These are phyloP conservation scores for Syncephalastrum monosporum DNA, from an alignment of 371 early-diverging fungal genomes.

Conservation along the genomic window DNA sequence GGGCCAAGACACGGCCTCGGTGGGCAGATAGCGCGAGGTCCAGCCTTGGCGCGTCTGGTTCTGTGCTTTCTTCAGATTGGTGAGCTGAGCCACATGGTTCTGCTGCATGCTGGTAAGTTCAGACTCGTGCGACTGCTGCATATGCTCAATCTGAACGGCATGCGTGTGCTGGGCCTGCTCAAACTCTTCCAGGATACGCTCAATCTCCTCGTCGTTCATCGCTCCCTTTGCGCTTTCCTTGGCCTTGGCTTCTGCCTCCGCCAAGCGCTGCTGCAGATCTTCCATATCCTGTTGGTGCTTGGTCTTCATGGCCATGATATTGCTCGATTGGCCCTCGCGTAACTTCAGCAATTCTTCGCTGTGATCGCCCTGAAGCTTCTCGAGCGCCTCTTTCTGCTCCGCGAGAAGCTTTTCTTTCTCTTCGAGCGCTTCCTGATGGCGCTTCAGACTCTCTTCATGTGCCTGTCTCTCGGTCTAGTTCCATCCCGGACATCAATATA, in stretches of 20 bases:
- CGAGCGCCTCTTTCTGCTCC: slow-evolving; percentile 32
- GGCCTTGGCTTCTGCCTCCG: slow-evolving; percentile 29
- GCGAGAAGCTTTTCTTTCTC: slow-evolving; percentile 37
- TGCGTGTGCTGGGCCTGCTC: slow-evolving; percentile 44
- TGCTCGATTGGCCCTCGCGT: slow-evolving; percentile 25
- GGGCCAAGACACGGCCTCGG: slow-evolving; percentile 47
- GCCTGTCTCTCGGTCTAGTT: slow-evolving; percentile 32
- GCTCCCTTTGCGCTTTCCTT: slow-evolving; percentile 22
- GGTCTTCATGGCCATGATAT: slow-evolving; percentile 28
- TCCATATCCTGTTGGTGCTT: slow-evolving; percentile 38
- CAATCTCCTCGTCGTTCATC: slow-evolving; percentile 73
- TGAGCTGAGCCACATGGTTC: slow-evolving; percentile 35
- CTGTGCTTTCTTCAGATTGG: slow-evolving; percentile 26
- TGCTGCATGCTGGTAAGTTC: slow-evolving; percentile 32
- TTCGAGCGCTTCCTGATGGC: slow-evolving; percentile 37
- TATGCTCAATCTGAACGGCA: slow-evolving; percentile 32
- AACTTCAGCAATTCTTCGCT: slow-evolving; percentile 27
- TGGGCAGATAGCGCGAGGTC: slow-evolving; percentile 36
- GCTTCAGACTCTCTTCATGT: slow-evolving; percentile 40
- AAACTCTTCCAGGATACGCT: slow-evolving; percentile 79
- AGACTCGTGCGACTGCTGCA: slow-evolving; percentile 41
- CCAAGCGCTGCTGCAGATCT: slow-evolving; percentile 26
- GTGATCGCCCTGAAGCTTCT: slow-evolving; percentile 23
- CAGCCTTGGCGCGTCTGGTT: slow-evolving; percentile 22
- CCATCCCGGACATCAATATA: not conserved